Base-by-base conservation (phyloP, 257 asterid species). In the Solanum acaule region DNA sequence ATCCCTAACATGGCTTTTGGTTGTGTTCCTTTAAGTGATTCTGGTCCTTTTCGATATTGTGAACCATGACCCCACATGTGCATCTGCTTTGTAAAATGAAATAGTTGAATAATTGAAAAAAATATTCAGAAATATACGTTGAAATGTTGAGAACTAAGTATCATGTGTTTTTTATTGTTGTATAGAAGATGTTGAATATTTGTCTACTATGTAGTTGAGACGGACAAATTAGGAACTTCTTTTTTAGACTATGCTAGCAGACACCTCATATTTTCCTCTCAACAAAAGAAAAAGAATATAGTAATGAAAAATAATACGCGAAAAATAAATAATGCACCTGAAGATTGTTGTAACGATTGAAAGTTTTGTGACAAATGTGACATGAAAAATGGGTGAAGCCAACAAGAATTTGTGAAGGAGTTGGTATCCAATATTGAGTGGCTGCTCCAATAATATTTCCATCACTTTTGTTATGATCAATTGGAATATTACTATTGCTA, bases 21-120 rank as follows among this genome's bases (percentile, higher is more conserved):
- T 70, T 93, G 93, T 14, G 91, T 89, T 87, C 96, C 97, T 88
- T 91, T 94, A 14, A 95, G 89, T 1, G 97, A 94, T 52, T 95
- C 95, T 0, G 97, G 92, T 13, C 98, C 98, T 16, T 94, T 86
- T 1, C 98, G 84, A 67, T 88, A 95, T 40, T 94, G 89, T 9
- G 98, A 94, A 7, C 98, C 98, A 10, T 95, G 97, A 0, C 98
- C 97, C 97, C 97, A 95, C 97, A 95, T 91, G 33, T 95, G 98
- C 97, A 95, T 95, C 97, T 95, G 68, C 82, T 44, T 15, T 4
- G 52, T n/a, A 63, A 20, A 9, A n/a, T 68, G 56, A 88, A 25
- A 34, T 84, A 2, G n/a, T 20, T 33, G n/a, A 27, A 87, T 61
- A 23, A 9, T 83, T 20, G 12, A 2, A 23, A 23, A 10, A 34